Evolutionary conservation across 345 rosid species (phyloP).

Genomic region (Laguncularia racemosa): DNA sequence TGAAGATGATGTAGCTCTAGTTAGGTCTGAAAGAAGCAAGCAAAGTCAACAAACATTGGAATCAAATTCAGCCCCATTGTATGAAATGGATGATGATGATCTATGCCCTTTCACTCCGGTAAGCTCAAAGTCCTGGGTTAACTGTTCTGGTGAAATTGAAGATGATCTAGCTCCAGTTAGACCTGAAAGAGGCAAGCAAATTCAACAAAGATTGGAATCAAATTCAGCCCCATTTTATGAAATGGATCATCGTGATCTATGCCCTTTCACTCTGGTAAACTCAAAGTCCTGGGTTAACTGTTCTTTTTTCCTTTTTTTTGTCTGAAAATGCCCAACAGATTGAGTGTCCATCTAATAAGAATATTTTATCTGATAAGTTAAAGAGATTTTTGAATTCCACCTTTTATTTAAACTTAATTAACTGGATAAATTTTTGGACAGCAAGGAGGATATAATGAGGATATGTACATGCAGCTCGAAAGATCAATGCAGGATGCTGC

Average conservation of each 20-base stretch:
- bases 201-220: neutral
- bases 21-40: conserved; percentile 12
- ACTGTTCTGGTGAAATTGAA: conserved; percentile 2
- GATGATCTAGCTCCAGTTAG: conserved; percentile 11
- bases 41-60: neutral
- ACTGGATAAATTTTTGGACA: conserved; percentile 17
- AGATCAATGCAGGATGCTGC: conserved; percentile 52
- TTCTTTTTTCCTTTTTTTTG: too few relatives aligned
- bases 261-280: neutral
- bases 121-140: neutral
- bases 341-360: too few relatives aligned
- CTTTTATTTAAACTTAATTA: neutral
- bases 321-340: neutral
- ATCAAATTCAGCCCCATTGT: neutral
- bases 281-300: too few relatives aligned
- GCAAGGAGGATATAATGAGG: conserved; percentile 44
- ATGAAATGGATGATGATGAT: neutral
- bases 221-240: neutral
- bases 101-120: neutral
- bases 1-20: conserved; percentile 8
- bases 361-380: neutral
- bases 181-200: conserved; percentile 11
- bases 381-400: neutral
- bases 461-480: conserved; percentile 39
- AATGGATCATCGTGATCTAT: neutral